Base-by-base conservation (phyloP, 805 yeast species). In the Kuraishia ogatae region DNA sequence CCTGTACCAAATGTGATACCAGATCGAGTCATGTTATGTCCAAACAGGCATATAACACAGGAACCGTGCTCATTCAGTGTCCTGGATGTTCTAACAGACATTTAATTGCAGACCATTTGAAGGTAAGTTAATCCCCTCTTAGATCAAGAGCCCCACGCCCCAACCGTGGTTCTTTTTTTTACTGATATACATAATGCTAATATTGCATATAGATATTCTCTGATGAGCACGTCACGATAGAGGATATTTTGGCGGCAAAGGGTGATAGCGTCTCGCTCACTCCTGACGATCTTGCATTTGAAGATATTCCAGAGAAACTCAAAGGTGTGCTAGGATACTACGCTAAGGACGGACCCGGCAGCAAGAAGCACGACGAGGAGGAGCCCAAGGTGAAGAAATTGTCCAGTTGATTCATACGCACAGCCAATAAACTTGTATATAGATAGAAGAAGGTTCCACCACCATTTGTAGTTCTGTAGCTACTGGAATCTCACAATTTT, bases 51-150 rank as follows among this genome's bases (percentile, higher is more conserved):
- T 93, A 93, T 66, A 81, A 85, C 15, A 73, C 76, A 10, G 98
- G 98, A 1, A 85, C 97, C 0, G 96, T 93, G 2, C 71, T 90
- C 53, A 86, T 93, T 23, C 90, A 89, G 64, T 93, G 98, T 66
- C 98, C 98, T 0, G 88, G 91, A 17, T 93, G 98, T 68, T 78
- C 85, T 60, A 85, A 81, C 64, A 81, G 97, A 60, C 98, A 93
- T 66, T 72, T 93, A 64, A 92, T 93, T 48, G 96, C 97, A 0
- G 98, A 93, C 66, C 92, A 87, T 65, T 70, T 87, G 57, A 85
- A 82, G 64, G 77, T 73, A 60, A 53, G 74, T 67, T n/a, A 26
- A 11, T n/a, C n/a, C n/a, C n/a, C n/a, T n/a, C 6, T 22, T n/a
- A 35, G n/a, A 5, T 20, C 20, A 7, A 17, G 23, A 48, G 20